These are phyloP conservation scores for Pythium pyrilobum DNA, from an alignment of 352 stramenopile species.

Conservation along the genomic window DNA sequence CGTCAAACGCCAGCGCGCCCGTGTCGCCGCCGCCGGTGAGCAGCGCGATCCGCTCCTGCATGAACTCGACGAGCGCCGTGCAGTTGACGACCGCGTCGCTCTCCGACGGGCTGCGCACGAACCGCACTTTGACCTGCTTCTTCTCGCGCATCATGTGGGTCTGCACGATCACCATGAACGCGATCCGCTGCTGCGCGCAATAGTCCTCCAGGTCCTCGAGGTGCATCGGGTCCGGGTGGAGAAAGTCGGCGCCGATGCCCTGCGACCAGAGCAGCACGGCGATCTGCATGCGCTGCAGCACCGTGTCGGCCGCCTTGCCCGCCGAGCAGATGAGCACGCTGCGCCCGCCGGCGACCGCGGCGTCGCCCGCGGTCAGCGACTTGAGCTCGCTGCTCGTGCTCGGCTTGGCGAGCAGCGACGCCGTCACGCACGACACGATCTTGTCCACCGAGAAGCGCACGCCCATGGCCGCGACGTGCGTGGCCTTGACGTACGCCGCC, in stretches of 20 bases:
- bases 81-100: constrained; percentile 62
- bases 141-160: constrained; percentile 82
- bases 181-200: constrained; percentile 63
- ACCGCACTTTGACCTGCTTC: constrained; percentile 78
- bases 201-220: constrained; percentile 83
- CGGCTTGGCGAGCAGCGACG: constrained; percentile 32
- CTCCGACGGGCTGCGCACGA: constrained; percentile 64
- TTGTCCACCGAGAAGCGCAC: constrained; percentile 85
- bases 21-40: constrained; percentile 1
- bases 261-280: constrained; percentile 68
- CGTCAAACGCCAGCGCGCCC: not conserved
- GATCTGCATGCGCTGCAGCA: constrained; percentile 76
- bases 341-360: constrained; percentile 36
- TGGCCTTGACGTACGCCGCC: constrained; percentile 65
- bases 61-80: constrained; percentile 56
- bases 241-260: constrained; percentile 69
- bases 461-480: constrained; percentile 68
- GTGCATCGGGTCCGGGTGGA: constrained; percentile 76
- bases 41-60: constrained; percentile 41
- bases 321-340: constrained; percentile 75
- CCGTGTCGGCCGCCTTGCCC: constrained; percentile 63
- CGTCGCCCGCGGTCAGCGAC: not conserved
- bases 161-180: constrained; percentile 85
- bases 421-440: constrained; percentile 69
- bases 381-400: constrained; percentile 4